Base-by-base conservation (phyloP, 2,329 filamentous ascomycete genomes). In the Ophiostoma triangulosporum region DNA sequence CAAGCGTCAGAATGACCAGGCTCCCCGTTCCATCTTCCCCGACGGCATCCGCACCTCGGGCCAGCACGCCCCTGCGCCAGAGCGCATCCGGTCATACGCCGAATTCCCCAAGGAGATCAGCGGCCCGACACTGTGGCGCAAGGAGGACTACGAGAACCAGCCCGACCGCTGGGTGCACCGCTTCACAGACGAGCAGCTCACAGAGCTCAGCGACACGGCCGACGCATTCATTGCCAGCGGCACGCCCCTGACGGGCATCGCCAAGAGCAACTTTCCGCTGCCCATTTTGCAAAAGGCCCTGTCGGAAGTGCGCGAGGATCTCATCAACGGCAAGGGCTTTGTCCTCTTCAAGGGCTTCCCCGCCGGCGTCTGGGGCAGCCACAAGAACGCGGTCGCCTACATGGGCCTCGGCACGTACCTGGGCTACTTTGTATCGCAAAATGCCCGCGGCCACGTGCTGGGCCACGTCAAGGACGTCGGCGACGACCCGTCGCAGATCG, bases 391-490 rank as follows among this genome's bases (percentile, higher is more conserved):
- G 7, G 81, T 88, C 11, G 88, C 84, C n/a, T 95, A 94, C 70
- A 90, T 95, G 83, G 89, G 89, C 4, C 75, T 95, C 2, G 84
- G 86, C 38, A 87, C 86, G 5, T 84, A 95, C 66, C 75, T 95
- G 9, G 88, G 89, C 55, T 93, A 94, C 71, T 91, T 93, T 58
- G 80, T 95, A 38, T 86, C 81, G 24, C 89, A 95, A 64, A 95
- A 95, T 70, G 82, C 83, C 17, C 79, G 81, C 17, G 88, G 88
- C 45, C 88, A 94, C 68, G 86, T 94, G 9, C 77, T 95, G 1
- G 88, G 88, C 7, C 88, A 95, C 66, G 88, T 94, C 61, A 91
- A 94, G 69, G 88, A 94, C 68, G 76, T 93, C 3, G 86, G 87
- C 46, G 88, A 90, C 60, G 88, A 94, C 65, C 75, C 84, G 26